Base-by-base conservation (phyloP, 805 yeast species). In the Debaryomyces hansenii region DNA sequence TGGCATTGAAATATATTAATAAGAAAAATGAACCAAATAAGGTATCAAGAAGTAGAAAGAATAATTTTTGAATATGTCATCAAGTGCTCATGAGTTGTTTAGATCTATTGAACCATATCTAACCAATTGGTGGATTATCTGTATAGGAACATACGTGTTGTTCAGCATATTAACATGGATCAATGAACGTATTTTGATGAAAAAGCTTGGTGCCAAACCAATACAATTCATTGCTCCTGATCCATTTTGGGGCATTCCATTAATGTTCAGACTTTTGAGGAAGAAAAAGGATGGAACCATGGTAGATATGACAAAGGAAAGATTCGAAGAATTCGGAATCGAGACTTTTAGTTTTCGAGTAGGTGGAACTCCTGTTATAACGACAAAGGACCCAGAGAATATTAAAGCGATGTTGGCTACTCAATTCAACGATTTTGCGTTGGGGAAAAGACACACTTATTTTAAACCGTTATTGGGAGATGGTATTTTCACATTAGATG, bases 321-420 rank as follows among this genome's bases (percentile, higher is more conserved):
- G 56, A 24, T 55, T 33, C 38, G 45, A 41, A n/a, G 20, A 18
- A 3, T n/a, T 37, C 7, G 42, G 33, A 12, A 18, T 16, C 5
- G 52, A 51, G 20, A 52, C 55, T 16, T 42, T 39, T 20, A 18
- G 10, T 9, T 14, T 42, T 21, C 33, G 41, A 28, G 12, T 48
- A 6, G 42, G 47, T 6, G 60, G 59, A 6, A 37, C 47, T 21
- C 42, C 38, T 4, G 40, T 60, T 11, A 20, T 62, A n/a, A 44
- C 53, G 41, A 58, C 66, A n/a, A 44, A 39, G 28, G 67, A 63
- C 44, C 70, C 71, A 4, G 74, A 68, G 45, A 69, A 65, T 42
- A 58, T 67, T 43, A 69, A 69, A 48, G 72, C 73, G 2, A 37
- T 69, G 10, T 62, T 68, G 46, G 70, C 69, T 16, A 68, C 72